Base-by-base conservation (phyloP, 192 early-diverging fungal species). In the Podila epicladia region DNA sequence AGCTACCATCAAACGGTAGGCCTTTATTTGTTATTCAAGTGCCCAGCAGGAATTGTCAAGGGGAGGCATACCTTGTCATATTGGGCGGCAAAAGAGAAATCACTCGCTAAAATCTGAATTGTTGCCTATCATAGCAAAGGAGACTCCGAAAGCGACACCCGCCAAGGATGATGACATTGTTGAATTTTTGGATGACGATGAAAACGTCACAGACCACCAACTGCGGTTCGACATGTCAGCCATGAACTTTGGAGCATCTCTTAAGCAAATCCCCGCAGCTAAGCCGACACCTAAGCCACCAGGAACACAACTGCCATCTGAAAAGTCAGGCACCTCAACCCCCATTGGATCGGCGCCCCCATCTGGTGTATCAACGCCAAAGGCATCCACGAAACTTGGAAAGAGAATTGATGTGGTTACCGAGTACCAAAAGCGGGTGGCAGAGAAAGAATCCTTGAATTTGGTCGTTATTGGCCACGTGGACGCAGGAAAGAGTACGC, bases 401-500 rank as follows among this genome's bases (percentile, higher is more conserved):
- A 92, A 91, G 62, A 85, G 83, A n/a, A 89, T 95, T 65, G 82
- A 96, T 83, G 86, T 96, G 2, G 51, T 85, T 31, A 85, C 82
- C 66, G 93, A 95, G 76, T 93, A 90, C 75, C 88, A 87, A 51
- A 93, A 92, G 74, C 85, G 94, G 4, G 70, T 84, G 22, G 75
- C 84, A 15, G 89, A 89, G 32, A 95, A 95, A 63, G 89, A 88
- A 5, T 87, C 85, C 9, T 67, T 98, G 67, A 97, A 96, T 72
- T 85, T 99, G 35, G 94, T 97, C 1, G 91, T 99, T 2, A 92
- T 97, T 61, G 96, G 97, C 0, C 97, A 99, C 76, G 97, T 99
- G 6, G 97, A 99, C 82, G 96, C 96, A 5, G 98, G 98, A 49
- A 99, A 99, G 83, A 94, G 92, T 63, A 99, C 98, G 24, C 80